These are phyloP conservation scores for Penicillium sp. DNA, from an alignment of 2,329 filamentous ascomycete species.

Conservation along the genomic window DNA sequence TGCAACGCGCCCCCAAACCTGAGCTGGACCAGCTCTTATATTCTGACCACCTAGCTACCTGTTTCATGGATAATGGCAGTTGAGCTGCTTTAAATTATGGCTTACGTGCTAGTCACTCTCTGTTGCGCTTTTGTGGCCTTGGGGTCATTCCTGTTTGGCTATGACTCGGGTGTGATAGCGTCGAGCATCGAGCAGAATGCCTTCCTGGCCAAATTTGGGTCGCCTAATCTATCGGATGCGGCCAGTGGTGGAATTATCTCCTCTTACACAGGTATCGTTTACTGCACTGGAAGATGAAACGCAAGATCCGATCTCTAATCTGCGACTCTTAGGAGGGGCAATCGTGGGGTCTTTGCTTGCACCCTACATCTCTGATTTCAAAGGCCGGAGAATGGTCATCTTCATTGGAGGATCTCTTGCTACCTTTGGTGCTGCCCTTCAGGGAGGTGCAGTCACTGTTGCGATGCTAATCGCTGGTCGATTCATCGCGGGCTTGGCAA, in stretches of 20 bases:
- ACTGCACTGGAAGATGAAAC: background rate
- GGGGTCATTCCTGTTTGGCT: constrained; percentile 52
- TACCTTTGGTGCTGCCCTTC: constrained; percentile 35
- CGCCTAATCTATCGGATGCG: constrained; percentile 30
- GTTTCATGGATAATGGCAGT: constrained; percentile 10
- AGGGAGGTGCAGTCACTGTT: constrained; percentile 38
- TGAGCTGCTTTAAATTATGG: constrained; percentile 23
- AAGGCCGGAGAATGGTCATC: constrained; percentile 35
- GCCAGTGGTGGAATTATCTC: constrained; percentile 42
- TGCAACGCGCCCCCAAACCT: constrained; percentile 5
- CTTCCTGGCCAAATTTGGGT: constrained; percentile 33
- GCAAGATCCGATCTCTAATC: constrained; percentile 10
- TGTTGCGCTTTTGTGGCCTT: constrained; percentile 48
- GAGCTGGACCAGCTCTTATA: background rate
- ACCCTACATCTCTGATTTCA: constrained; percentile 34
- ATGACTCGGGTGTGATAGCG: constrained; percentile 45
- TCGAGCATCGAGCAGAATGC: constrained; percentile 38
- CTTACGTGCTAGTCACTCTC: constrained; percentile 31
- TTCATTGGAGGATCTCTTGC: constrained; percentile 36
- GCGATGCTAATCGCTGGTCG: constrained; percentile 53
- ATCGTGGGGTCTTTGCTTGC: constrained; percentile 38
- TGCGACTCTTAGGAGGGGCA: constrained; percentile 33
- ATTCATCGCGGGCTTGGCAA: constrained; percentile 51
- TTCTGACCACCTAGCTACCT: background rate
- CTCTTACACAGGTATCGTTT: constrained; percentile 36